These are phyloP conservation scores for Mycena belliarum DNA, from an alignment of 768 basidiomycete genomes.

Conservation along the genomic window DNA sequence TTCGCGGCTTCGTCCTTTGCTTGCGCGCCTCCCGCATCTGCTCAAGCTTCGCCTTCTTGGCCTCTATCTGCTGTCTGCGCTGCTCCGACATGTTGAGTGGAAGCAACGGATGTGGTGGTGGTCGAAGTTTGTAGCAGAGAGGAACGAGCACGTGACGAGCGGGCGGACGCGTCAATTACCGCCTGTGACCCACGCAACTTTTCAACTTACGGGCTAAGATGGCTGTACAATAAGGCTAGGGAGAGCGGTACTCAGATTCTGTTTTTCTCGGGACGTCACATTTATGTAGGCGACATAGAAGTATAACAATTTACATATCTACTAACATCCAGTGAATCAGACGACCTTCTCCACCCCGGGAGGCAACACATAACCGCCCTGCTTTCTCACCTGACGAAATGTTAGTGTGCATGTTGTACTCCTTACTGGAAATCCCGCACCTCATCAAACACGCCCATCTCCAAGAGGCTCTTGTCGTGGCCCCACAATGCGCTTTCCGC, in stretches of 20 bases:
- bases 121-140: not conserved
- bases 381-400: conserved; percentile 54
- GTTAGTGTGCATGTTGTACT: not conserved
- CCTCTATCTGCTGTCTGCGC: conserved; percentile 86
- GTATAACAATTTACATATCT: too few species aligned
- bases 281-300: too few species aligned
- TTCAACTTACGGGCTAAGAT: too few species aligned
- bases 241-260: too few species aligned
- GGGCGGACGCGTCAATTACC: not conserved
- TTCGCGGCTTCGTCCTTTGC: conserved; percentile 56
- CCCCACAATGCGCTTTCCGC: conserved; percentile 74
- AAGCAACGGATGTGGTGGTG: not conserved
- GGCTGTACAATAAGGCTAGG: too few species aligned
- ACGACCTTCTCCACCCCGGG: conserved; percentile 60
- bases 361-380: conserved; percentile 67
- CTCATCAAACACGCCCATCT: conserved; percentile 87
- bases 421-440: conserved; percentile 33
- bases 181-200: too few species aligned
- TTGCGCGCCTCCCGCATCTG: conserved; percentile 80
- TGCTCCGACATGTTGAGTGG: conserved; percentile 53
- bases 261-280: too few species aligned
- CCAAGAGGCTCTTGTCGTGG: conserved; percentile 75
- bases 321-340: not conserved
- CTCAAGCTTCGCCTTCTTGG: conserved; percentile 84
- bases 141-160: conserved; percentile 3